These are phyloP conservation scores for Taphrina pruni DNA, from an alignment of 1,139 yeast species.

Conservation along the genomic window DNA sequence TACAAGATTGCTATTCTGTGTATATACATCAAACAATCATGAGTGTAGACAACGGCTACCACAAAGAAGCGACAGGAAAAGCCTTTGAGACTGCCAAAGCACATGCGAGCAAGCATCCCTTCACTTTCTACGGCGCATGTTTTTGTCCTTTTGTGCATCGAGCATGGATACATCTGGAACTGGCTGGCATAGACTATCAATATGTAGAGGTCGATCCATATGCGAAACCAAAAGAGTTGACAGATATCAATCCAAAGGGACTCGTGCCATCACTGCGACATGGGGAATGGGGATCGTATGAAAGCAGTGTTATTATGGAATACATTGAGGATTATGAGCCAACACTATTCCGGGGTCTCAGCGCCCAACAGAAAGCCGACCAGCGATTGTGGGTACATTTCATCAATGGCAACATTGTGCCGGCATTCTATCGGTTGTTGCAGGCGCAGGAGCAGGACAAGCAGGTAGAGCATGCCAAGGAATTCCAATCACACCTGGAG, in stretches of 20 bases:
- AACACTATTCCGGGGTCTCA: not conserved
- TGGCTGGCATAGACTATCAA: conserved; percentile 20
- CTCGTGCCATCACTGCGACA: conserved; percentile 37
- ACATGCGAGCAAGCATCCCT: conserved; percentile 1
- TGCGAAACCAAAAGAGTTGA: conserved; percentile 36
- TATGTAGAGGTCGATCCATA: conserved; percentile 40
- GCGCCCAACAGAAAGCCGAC: conserved; percentile 26
- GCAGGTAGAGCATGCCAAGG: conserved; percentile 24
- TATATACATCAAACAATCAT: not conserved
- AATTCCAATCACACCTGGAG: conserved; percentile 26
- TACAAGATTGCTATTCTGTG: too few relatives aligned
- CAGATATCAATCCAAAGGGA: conserved; percentile 36
- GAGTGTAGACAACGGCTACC: conserved; percentile 36
- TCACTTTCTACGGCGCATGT: conserved; percentile 38
- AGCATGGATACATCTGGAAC: conserved; percentile 36
- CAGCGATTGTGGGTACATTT: conserved; percentile 20
- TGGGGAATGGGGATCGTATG: conserved; percentile 31
- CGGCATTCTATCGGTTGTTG: conserved; percentile 37
- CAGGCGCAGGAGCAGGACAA: conserved; percentile 30
- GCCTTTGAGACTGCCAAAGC: conserved; percentile 26
- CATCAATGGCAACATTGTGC: conserved; percentile 29
- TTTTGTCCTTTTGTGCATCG: conserved; percentile 43
- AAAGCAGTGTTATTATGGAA: conserved; percentile 37
- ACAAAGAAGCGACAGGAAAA: conserved; percentile 27
- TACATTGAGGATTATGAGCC: conserved; percentile 37